Conservation (phyloP, 495 filamentous ascomycete genomes). For the Penicillium turbatum region DNA sequence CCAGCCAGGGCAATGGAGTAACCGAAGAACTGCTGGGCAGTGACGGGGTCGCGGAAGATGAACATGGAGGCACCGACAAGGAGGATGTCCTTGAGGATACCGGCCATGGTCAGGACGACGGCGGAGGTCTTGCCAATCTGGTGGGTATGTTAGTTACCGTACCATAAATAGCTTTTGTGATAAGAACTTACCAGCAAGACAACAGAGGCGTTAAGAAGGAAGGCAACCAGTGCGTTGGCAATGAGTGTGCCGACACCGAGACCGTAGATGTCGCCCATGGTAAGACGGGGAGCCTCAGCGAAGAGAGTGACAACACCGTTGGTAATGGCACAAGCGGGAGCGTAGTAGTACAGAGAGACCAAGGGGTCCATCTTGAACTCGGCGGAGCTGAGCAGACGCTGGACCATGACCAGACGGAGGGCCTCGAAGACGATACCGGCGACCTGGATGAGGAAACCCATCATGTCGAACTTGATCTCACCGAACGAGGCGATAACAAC, state of each 20-base stretch:
- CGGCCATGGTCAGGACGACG: conserved; percentile 89
- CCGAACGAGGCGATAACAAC: conserved; percentile 81
- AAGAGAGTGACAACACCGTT: conserved; percentile 70
- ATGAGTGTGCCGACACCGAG: conserved; percentile 70
- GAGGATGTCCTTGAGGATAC: conserved; percentile 93
- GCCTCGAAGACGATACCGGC: conserved; percentile 80
- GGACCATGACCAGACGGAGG: conserved; percentile 80
- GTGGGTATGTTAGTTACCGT: conserved; percentile 22
- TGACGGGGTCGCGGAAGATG: conserved; percentile 79
- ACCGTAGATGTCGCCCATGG: conserved; percentile 61
- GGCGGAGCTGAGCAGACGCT: conserved; percentile 73
- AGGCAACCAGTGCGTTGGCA: conserved; percentile 73
- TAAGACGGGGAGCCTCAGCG: conserved; percentile 66
- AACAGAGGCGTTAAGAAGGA: conserved; percentile 81
- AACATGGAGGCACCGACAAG: conserved; percentile 81
- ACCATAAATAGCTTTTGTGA: not conserved
- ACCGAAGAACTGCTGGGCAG: conserved; percentile 83
- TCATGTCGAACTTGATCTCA: conserved; percentile 80
- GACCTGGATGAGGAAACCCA: conserved; percentile 77
- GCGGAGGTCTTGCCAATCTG: conserved; percentile 95
- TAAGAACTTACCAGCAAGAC: conserved; percentile 69
- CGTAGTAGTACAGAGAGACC: conserved; percentile 91
- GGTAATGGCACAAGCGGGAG: conserved; percentile 80
- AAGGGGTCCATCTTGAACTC: conserved; percentile 96
- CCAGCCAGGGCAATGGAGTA: conserved; percentile 87